These are phyloP conservation scores for Hymenoscyphus occultus DNA, from an alignment of 2,329 filamentous ascomycete genomes.

Conservation along the genomic window DNA sequence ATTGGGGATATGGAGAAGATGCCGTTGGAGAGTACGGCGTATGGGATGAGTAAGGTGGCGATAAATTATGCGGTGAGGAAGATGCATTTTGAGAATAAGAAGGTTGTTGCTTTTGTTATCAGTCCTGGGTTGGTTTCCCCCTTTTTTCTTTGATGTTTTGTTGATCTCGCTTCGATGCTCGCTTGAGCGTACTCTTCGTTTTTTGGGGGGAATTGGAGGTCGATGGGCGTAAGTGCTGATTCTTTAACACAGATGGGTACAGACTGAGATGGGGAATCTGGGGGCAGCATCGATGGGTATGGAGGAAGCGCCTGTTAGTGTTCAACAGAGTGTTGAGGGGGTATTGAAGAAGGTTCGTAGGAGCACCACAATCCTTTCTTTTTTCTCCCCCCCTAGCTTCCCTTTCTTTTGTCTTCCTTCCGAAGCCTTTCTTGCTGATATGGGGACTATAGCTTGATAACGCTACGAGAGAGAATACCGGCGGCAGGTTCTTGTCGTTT, in stretches of 20 bases:
- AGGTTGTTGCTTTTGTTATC: constrained; percentile 22
- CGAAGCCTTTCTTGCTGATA: background rate
- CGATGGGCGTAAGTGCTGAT: background rate
- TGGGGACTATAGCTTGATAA: constrained; percentile 34
- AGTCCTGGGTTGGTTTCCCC: constrained; percentile 33
- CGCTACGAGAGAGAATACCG: constrained; percentile 35
- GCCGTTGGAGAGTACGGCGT: constrained; percentile 31
- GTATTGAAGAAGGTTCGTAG: constrained; percentile 28
- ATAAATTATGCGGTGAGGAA: constrained; percentile 38
- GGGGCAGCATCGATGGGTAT: constrained; percentile 33
- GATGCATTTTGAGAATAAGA: constrained; percentile 38
- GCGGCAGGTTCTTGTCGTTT: constrained; percentile 25
- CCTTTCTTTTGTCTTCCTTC: background rate
- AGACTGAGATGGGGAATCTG: constrained; percentile 42
- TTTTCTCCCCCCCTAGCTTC: background rate
- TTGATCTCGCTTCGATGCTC: no score
- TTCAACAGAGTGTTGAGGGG: constrained; percentile 37
- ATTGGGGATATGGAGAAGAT: constrained; percentile 21
- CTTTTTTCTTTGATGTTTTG: no score
- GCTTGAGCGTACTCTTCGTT: background rate
- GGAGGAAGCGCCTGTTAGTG: constrained; percentile 34
- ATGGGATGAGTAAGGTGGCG: constrained; percentile 43
- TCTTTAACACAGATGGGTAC: constrained; percentile 33
- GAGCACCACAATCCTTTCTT: no score
- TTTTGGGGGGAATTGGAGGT: background rate